Evolutionary conservation across 2,329 filamentous ascomycete genomes (phyloP).

Genomic region (Blastomyces silverae): DNA sequence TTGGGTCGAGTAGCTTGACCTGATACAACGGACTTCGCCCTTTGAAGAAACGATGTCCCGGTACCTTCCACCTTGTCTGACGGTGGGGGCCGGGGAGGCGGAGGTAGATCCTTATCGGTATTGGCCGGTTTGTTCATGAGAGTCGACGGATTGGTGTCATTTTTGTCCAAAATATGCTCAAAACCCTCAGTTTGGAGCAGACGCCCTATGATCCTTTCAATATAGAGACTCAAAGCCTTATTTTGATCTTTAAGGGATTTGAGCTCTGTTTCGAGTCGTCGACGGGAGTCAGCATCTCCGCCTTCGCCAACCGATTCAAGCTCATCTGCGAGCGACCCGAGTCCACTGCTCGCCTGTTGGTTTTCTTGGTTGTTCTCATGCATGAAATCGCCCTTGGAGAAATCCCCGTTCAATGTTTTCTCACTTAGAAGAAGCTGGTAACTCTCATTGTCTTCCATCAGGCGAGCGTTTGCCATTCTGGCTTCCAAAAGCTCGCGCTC

Average conservation of each 20-base stretch:
- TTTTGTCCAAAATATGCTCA: slow-evolving; percentile 83
- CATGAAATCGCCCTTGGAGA: slow-evolving; percentile 74
- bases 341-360: slow-evolving; percentile 42
- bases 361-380: slow-evolving; percentile 41
- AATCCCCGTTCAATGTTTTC: slow-evolving; percentile 91
- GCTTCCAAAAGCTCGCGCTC: slow-evolving; percentile 85
- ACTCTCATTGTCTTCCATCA: slow-evolving; percentile 98
- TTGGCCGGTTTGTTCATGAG: slow-evolving; percentile 23
- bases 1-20: slow-evolving; percentile 34
- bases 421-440: slow-evolving; percentile 93
- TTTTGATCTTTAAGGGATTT: slow-evolving; percentile 84
- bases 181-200: slow-evolving; percentile 92
- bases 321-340: slow-evolving; percentile 73
- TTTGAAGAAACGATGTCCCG: slow-evolving; percentile 48
- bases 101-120: slow-evolving; percentile 73
- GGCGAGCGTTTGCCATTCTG: slow-evolving; percentile 86
- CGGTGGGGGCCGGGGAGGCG: slow-evolving; percentile 70
- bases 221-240: slow-evolving; percentile 93
- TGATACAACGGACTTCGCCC: slow-evolving; percentile 56
- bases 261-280: slow-evolving; percentile 69
- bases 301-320: slow-evolving; percentile 59
- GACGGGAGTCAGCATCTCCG: slow-evolving; percentile 55
- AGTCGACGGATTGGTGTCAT: slow-evolving; percentile 46
- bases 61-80: slow-evolving; percentile 47
- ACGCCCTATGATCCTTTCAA: slow-evolving; percentile 97